Conservation (phyloP, 441 rosid species). For the Manihot esculenta region DNA sequence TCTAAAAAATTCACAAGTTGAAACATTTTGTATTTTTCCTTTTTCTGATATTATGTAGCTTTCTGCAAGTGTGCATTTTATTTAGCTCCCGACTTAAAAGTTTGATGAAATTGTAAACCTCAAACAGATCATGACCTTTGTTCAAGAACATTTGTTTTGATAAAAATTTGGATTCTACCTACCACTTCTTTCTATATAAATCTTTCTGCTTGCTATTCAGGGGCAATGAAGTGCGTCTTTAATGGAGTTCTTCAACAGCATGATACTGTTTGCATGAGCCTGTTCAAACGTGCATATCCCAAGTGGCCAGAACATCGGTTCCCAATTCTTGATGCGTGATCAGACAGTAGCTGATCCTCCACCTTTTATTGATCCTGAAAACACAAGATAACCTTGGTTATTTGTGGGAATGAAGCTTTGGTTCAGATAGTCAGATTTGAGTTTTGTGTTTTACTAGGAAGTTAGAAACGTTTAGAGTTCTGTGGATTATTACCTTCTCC, state of each 20-base stretch:
- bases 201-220: slow-evolving; percentile 37
- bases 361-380: slow-evolving; percentile 8
- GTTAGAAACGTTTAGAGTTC: slow-evolving; percentile 17
- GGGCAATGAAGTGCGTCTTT: slow-evolving; percentile 84
- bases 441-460: slow-evolving; percentile 27
- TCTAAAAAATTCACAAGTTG: not conserved
- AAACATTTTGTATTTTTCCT: not conserved
- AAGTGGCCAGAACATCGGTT: slow-evolving; percentile 79
- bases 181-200: not conserved
- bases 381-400: slow-evolving; percentile 17
- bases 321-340: slow-evolving; percentile 57
- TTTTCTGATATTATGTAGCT: not conserved
- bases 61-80: not conserved
- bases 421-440: slow-evolving; percentile 55
- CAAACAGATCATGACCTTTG: not conserved
- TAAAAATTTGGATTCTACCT: no score
- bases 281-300: slow-evolving; percentile 87
- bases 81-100: not conserved
- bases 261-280: slow-evolving; percentile 84
- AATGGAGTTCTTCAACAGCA: slow-evolving; percentile 89
- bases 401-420: slow-evolving; percentile 76
- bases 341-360: slow-evolving; percentile 2
- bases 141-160: no score
- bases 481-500: slow-evolving; percentile 14
- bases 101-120: not conserved